These are phyloP conservation scores for Suillus plorans DNA, from an alignment of 768 basidiomycete species.

Conservation along the genomic window DNA sequence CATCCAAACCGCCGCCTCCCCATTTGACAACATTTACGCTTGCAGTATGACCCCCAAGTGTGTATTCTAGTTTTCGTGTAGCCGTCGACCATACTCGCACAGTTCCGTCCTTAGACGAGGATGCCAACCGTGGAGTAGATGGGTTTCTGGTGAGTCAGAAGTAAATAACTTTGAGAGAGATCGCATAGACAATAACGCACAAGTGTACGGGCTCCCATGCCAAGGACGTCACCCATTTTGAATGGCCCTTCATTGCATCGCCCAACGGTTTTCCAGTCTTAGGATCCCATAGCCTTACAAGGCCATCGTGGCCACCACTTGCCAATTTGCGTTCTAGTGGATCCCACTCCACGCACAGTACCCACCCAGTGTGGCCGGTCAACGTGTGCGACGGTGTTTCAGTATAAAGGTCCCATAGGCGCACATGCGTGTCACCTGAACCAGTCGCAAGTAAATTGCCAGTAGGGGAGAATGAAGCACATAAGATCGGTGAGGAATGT, in stretches of 20 bases:
- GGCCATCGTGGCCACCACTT: conserved; percentile 92
- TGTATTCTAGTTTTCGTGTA: conserved; percentile 72
- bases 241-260: conserved; percentile 87
- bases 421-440: conserved; percentile 89
- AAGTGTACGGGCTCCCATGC: conserved; percentile 97
- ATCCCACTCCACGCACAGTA: conserved; percentile 97
- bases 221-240: conserved; percentile 94
- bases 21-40: conserved; percentile 95
- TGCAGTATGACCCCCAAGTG: conserved; percentile 90
- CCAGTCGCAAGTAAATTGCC: conserved; percentile 91
- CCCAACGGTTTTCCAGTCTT: conserved; percentile 87
- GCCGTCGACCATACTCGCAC: conserved; percentile 91
- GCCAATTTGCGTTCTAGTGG: conserved; percentile 88
- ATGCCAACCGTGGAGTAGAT: conserved; percentile 79
- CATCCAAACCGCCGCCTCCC: conserved; percentile 79
- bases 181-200: conserved; percentile 40
- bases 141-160: conserved; percentile 55
- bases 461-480: conserved; percentile 94
- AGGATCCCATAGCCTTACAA: conserved; percentile 93
- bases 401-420: conserved; percentile 92
- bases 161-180: conserved; percentile 9
- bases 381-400: conserved; percentile 90
- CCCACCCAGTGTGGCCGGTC: conserved; percentile 92
- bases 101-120: conserved; percentile 94
- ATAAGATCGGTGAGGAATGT: conserved; percentile 90